Base-by-base conservation (phyloP, 306 rosid species). In the Lithocarpus polystachyus region DNA sequence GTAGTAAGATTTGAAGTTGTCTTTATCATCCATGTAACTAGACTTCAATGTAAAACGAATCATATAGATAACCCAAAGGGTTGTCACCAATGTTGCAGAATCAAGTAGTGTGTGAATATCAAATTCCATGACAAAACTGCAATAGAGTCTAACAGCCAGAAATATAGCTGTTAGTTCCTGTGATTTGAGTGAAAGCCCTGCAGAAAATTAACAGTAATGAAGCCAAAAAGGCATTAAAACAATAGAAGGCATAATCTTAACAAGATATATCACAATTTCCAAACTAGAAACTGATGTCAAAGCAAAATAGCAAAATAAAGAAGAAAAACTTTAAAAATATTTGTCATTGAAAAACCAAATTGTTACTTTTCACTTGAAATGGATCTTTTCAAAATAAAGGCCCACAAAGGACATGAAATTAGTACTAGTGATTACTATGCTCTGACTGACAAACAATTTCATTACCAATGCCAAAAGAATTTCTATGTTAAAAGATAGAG, bases 101-200 rank as follows among this genome's bases (percentile, higher is more conserved):
- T 92, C 97, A 56, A 92, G 92, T 75, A 92, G 4, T 40, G 97
- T 92, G 80, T 92, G 97, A 45, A 92, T 89, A 72, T 92, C 97
- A 81, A 85, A 92, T 84, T 92, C 97, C 90, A 92, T 89, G 9
- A 89, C 97, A 81, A 89, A 86, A 84, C 97, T 92, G 86, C 92
- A 89, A 77, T 86, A 92, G 12, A 92, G 89, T 80, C 94, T 89
- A 64, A 84, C 93, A 74, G 85, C 93, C 26, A 91, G 84, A 86
- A 91, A 91, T 57, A 82, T 45, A 45, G 97, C 97, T 33, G 97
- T 92, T 70, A 92, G 83, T 59, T 89, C 97, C 89, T 92, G 97
- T 15, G 97, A 88, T 75, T 89, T 92, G 20, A 92, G 92, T 9
- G 97, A 92, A 75, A 92, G 88, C 23, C 97, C 97, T 92, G 85